phyloP scores from a whole-genome alignment of 495 filamentous ascomycete genomes.

The Neurospora sp. region DNA sequence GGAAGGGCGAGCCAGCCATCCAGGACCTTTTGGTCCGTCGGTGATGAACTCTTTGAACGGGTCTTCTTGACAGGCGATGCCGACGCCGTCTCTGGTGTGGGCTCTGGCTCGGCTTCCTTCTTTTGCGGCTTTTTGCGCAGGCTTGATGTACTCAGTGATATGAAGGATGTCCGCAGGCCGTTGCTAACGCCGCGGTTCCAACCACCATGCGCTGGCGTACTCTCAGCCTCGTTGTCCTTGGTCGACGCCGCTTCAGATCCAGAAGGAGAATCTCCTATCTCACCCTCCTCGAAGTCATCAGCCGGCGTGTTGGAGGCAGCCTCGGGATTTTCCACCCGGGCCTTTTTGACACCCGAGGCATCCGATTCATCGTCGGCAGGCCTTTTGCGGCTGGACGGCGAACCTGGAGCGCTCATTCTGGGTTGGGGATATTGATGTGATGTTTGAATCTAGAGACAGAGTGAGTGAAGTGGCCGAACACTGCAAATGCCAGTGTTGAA shows the following conservation, averaged over 20 bases:
- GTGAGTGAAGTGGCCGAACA: background rate
- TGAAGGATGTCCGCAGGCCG: constrained; percentile 22
- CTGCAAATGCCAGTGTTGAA: background rate
- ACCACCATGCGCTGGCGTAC: constrained; percentile 7
- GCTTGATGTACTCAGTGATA: constrained; percentile 1
- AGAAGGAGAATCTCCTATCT: constrained; percentile 21
- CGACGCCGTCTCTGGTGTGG: background rate
- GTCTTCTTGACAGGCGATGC: background rate
- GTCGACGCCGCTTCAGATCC: background rate
- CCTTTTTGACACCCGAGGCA: background rate
- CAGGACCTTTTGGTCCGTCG: background rate
- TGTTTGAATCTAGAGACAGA: background rate
- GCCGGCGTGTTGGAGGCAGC: constrained; percentile 3
- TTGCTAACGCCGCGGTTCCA: constrained; percentile 30
- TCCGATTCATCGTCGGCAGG: background rate
- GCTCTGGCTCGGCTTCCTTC: background rate
- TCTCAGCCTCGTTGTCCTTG: background rate
- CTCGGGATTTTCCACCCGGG: background rate
- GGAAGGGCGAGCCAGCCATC: constrained; percentile 2
- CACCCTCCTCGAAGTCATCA: constrained; percentile 22
- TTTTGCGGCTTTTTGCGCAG: background rate
- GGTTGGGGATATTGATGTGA: background rate
- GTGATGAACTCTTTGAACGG: background rate
- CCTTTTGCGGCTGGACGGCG: background rate
- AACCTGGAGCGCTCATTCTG: background rate